Evolutionary conservation across 1,139 yeast genomes (phyloP).

Genomic region (Debaryomycetaceae sp.): DNA sequence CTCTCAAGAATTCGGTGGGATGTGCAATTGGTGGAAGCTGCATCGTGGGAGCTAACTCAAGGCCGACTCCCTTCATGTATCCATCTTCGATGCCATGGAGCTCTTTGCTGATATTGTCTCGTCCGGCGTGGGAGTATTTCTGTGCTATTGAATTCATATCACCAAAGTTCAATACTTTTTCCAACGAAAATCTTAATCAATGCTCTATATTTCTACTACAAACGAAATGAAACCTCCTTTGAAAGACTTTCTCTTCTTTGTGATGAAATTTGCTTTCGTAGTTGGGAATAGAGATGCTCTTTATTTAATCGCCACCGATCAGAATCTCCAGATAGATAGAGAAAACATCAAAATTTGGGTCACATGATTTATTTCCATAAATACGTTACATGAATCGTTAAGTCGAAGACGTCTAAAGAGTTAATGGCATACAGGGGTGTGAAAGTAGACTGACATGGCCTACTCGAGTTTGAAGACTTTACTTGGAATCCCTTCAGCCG

Average conservation of each 20-base stretch:
- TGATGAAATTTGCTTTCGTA: background rate
- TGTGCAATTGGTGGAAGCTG: constrained; percentile 81
- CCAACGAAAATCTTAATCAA: no score
- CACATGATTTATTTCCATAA: background rate
- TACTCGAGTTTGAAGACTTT: constrained; percentile 8
- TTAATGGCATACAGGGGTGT: background rate
- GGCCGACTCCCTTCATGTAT: constrained; percentile 19
- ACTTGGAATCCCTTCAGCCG: constrained; percentile 2
- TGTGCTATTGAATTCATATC: constrained; percentile 42
- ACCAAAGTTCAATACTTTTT: no score
- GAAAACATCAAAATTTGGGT: background rate
- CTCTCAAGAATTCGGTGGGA: constrained; percentile 92
- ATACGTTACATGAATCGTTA: background rate
- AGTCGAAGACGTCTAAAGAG: background rate
- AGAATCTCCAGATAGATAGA: background rate
- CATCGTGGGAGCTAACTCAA: constrained; percentile 60
- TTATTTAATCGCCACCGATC: background rate
- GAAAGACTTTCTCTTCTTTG: background rate
- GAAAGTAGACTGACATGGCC: background rate
- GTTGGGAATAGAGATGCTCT: background rate
- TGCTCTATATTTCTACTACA: no score
- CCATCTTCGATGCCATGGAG: constrained; percentile 23
- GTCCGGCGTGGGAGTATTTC: constrained; percentile 32
- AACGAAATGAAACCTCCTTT: no score
- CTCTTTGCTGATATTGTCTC: constrained; percentile 27